phyloP scores from a whole-genome alignment of 345 rosid species.

The Eutrema japonicum region DNA sequence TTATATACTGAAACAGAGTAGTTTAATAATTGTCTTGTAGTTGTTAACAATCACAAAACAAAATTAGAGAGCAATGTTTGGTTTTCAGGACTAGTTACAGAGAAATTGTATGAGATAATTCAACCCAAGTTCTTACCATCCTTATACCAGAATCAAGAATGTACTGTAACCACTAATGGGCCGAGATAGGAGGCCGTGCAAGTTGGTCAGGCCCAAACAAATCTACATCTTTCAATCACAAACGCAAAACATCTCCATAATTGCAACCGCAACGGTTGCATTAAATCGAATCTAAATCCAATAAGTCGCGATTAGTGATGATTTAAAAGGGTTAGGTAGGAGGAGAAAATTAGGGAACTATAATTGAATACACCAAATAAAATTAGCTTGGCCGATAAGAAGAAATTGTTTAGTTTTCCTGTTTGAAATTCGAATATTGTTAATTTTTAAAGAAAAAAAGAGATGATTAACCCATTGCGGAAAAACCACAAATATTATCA shows the following conservation, averaged over 20 bases:
- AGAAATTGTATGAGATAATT: neutral
- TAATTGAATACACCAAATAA: constrained; percentile 15
- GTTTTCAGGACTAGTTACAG: neutral
- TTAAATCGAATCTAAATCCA: neutral
- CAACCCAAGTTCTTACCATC: neutral
- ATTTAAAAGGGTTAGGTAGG: neutral
- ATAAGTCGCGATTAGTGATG: constrained; percentile 6
- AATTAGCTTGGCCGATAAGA: neutral
- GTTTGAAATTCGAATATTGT: neutral
- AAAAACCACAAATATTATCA: neutral
- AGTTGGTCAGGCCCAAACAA: neutral
- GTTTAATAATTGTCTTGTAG: neutral
- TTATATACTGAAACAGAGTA: constrained; percentile 19
- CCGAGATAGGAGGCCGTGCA: neutral
- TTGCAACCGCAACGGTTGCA: neutral
- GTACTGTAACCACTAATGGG: neutral
- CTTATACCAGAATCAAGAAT: neutral
- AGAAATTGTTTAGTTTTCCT: neutral
- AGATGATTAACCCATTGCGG: neutral
- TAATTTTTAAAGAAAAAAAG: neutral
- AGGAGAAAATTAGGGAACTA: neutral
- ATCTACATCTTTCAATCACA: neutral
- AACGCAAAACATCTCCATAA: neutral
- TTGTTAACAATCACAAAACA: neutral
- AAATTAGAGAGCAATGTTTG: neutral